A percentile compares a stretch with the other conserved stretches of the same genome.
phyloP scores from a whole-genome alignment of 176 grass and related monocot species.

The sorghum (Sorghum bicolor) region DNA sequence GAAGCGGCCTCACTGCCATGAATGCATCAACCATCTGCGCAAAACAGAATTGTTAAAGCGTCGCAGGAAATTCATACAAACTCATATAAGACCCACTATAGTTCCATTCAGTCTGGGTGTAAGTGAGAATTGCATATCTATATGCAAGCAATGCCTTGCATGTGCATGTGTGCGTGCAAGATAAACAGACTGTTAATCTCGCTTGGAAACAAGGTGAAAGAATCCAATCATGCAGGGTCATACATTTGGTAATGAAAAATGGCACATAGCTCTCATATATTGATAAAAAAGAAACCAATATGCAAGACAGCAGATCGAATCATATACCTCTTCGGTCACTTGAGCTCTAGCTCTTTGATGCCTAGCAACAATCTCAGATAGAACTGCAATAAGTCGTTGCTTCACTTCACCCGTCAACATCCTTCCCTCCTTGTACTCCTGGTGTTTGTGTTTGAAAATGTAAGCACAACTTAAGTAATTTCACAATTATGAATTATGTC shows the following conservation, averaged over 20 bases:
- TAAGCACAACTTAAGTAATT: not conserved
- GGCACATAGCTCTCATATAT: not conserved
- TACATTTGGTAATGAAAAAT: not conserved
- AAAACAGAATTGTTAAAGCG: not conserved
- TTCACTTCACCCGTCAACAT: conserved; percentile 94
- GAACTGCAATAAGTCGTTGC: conserved; percentile 42
- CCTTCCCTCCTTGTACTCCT: conserved; percentile 79
- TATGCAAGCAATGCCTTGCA: not conserved
- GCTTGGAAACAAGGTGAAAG: not conserved
- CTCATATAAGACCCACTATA: not conserved
- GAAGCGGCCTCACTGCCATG: conserved; percentile 83
- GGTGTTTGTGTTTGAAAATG: conserved; percentile 21
- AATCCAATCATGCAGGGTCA: not conserved
- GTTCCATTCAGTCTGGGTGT: not conserved
- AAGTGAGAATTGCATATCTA: not conserved
- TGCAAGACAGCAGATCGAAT: not conserved
- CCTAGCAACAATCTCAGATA: conserved; percentile 68
- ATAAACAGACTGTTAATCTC: not conserved
- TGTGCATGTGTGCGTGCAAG: not conserved
- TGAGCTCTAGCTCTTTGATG: conserved; percentile 64
- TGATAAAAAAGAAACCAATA: not conserved
- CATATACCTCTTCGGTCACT: conserved; percentile 77
- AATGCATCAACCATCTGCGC: conserved; percentile 76
- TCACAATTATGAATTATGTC: conserved; percentile 4
- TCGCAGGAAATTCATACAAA: not conserved